These are phyloP conservation scores for Schrenkiella parvula DNA, from an alignment of 345 rosid species.

Conservation along the genomic window DNA sequence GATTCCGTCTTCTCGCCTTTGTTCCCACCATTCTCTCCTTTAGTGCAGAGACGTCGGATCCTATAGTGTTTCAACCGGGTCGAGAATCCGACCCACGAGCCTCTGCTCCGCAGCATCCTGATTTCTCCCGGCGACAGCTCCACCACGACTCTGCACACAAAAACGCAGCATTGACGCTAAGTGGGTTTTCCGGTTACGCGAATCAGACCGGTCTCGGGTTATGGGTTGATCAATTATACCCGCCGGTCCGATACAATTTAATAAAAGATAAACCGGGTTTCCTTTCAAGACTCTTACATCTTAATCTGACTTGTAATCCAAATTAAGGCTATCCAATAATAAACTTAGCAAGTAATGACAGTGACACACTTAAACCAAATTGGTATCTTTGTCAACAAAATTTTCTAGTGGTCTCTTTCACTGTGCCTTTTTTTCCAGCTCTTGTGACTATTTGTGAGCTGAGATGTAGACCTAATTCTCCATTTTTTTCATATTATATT, in stretches of 20 bases:
- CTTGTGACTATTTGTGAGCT: slow-evolving; percentile 11
- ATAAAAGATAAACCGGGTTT: background rate
- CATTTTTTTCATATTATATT: background rate
- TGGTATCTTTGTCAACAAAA: slow-evolving; percentile 8
- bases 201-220: background rate
- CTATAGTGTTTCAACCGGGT: slow-evolving; percentile 17
- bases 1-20: slow-evolving; percentile 38
- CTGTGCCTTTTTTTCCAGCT: slow-evolving; percentile 3
- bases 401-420: slow-evolving; percentile 21
- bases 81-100: slow-evolving; percentile 29
- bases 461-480: slow-evolving; percentile 6
- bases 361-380: background rate
- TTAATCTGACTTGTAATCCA: background rate
- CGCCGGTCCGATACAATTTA: background rate
- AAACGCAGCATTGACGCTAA: slow-evolving; percentile 9
- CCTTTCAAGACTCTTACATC: background rate
- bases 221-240: background rate
- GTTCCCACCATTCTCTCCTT: slow-evolving; percentile 22
- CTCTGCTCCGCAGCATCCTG: slow-evolving; percentile 46
- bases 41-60: slow-evolving; percentile 33
- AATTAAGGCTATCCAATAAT: background rate
- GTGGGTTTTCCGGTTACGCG: background rate
- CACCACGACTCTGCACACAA: background rate
- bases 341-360: background rate
- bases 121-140: slow-evolving; percentile 21